Base-by-base conservation (phyloP, 371 early-diverging fungal species). In the Apophysomyces elegans region DNA sequence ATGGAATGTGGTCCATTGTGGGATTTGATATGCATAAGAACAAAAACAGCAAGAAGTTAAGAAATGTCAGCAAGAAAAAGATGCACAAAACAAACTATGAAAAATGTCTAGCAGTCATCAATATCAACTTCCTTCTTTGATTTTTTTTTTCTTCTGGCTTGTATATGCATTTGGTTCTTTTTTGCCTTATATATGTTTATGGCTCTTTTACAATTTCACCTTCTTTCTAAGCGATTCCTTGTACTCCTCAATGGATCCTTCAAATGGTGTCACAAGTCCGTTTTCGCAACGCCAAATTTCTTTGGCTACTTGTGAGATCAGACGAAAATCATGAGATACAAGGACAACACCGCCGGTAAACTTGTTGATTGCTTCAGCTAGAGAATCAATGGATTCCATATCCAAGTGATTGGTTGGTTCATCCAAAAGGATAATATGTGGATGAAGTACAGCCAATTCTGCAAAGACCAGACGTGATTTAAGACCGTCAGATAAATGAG, bases 271-370 rank as follows among this genome's bases (percentile, higher is more conserved):
- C 63, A 95, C 90, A 60, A 84, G 78, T 32, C 90, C 90, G 70
- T 91, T 86, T 74, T 98, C 97, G 83, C 98, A 98, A 45, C 97
- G 88, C 93, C 95, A 98, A 65, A 99, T 96, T 74, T 97, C 92
- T 70, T 95, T 78, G 35, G 99, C 99, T 46, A 97, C 95, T 81
- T 96, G 97, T 58, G 90, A 89, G 68, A 99, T 93, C 65, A 99
- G 89, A 63, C 97, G 89, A 90, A 99, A 96, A 86, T 99, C 99
- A 94, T 99, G 99, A 72, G 95, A 94, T 32, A 99, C 99, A 65
- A 99, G 88, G 18, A 99, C 99, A 46, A 99, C 96, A 73, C 97
- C 99, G 59, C 99, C 99, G 59, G 90, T 84, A 84, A 93, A 99
- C 56, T 80, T 76, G 74, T 96, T 95, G 83, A 99, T 95, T 41